A percentile compares a stretch with the other conserved stretches of the same genome.
These are phyloP conservation scores for Blastobotrys buckinghamii DNA, from an alignment of 1,139 yeast genomes.

Conservation along the genomic window DNA sequence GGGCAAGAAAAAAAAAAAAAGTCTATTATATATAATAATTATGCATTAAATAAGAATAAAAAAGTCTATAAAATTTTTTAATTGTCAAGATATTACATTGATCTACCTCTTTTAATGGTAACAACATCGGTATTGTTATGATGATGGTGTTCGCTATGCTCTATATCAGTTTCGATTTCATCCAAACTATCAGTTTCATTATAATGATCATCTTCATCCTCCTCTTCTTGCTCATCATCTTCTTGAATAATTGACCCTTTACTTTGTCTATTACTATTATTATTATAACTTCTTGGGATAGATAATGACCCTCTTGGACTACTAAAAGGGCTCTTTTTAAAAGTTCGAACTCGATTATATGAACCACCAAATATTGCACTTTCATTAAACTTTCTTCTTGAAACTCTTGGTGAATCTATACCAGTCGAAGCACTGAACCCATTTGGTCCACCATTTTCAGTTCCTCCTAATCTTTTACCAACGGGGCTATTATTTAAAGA, in stretches of 20 bases:
- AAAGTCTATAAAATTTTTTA: neutral
- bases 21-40: too few relatives aligned
- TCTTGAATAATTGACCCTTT: slow-evolving; percentile 9
- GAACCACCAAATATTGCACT: slow-evolving; percentile 18
- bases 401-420: neutral
- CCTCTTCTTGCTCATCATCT: slow-evolving; percentile 1
- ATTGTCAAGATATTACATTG: slow-evolving; percentile 1
- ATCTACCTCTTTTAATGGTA: neutral
- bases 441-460: slow-evolving; percentile 6
- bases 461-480: slow-evolving; percentile 14
- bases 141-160: neutral
- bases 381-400: slow-evolving; percentile 20
- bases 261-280: slow-evolving; percentile 17
- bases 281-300: slow-evolving; percentile 10
- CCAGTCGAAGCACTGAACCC: too few relatives aligned
- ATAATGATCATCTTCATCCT: neutral
- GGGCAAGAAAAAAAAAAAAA: too few relatives aligned
- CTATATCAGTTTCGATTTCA: neutral
- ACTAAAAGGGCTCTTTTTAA: slow-evolving; percentile 8
- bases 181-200: neutral
- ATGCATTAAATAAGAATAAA: too few relatives aligned
- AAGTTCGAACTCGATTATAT: slow-evolving; percentile 9
- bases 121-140: neutral
- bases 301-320: slow-evolving; percentile 8
- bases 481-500: slow-evolving; percentile 25